Conservation (phyloP, 176 grass and related monocot genomes). For the Carex cristatella region DNA sequence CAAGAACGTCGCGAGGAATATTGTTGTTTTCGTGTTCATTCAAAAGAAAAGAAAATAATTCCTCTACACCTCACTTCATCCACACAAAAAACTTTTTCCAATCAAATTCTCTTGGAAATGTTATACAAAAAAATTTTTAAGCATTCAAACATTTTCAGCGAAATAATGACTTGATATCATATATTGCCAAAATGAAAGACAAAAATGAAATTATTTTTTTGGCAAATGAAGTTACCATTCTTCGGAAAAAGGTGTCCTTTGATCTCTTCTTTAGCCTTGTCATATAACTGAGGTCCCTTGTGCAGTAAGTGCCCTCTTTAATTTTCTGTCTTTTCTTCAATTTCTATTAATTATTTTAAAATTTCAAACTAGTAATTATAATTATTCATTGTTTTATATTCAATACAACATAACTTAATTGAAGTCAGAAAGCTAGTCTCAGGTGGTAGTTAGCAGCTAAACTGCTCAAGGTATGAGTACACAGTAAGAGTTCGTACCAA, state of each 20-base stretch:
- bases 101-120: background rate
- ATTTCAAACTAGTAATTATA: background rate
- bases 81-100: background rate
- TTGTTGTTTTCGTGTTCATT: background rate
- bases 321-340: conserved; percentile 21
- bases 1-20: background rate
- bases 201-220: background rate
- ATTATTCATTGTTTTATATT: no score
- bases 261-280: background rate
- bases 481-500: background rate
- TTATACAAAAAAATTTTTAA: no score
- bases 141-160: no score
- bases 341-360: conserved; percentile 12
- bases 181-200: background rate
- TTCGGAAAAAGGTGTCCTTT: background rate
- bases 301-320: conserved; percentile 2
- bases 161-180: background rate
- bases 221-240: background rate
- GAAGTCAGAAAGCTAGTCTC: background rate
- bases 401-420: no score
- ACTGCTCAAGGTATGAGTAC: background rate
- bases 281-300: conserved; percentile 2
- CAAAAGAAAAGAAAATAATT: background rate
- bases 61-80: background rate
- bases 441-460: background rate